Evolutionary conservation across 2,329 filamentous ascomycete genomes (phyloP), one percentile per base, ranked within the genome.

Genomic region (Chaetomium strumarium): DNA sequence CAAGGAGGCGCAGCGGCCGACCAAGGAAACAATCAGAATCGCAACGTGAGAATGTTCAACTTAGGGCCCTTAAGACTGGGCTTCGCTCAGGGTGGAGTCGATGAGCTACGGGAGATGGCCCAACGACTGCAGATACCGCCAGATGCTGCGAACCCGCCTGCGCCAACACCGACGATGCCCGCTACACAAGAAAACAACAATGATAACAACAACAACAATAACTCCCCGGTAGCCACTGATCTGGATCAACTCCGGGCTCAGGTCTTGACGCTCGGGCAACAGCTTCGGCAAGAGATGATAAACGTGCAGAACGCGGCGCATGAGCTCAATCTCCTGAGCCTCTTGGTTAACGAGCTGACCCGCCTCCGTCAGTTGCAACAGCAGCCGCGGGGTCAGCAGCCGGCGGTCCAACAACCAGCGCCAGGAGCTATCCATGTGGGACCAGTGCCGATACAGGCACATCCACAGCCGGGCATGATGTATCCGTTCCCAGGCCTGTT

Each of bases 31-130:
- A 66, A 60, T 63, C 66, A 53, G 64, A 63, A 50, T 65, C 70
- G 55, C 61, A 66, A 59, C 10, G 57, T 62, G 46, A 64, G 62
- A 24, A 68, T 69, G 63, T 69, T 70, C 55, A 68, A 70, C 45
- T 69, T 93, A 43, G 88, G 88, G 0, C 88, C 88, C 2, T 72
- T 93, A 31, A 76, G 87, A 29, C 72, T 93, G 19, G 88, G 85
- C 0, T 88, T 92, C 61, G 88, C 85, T n/a, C 84, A 88, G 73
- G 86, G 68, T 67, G 84, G 69, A 68, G 74, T 66, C 4, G 72
- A 77, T 17, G 80, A 88, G 53, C 76, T 88, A 33, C 78, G 83
- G 51, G 84, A 88, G 58, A 72, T 89, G 59, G 83, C 81, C 5
- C 80, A 84, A 55, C 80, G 81, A 55, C 74, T 88, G 60, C 81